Evolutionary conservation across 441 rosid species (phyloP), one percentile per base, ranked within the genome.

Genomic region (Gossypium trilobum): DNA sequence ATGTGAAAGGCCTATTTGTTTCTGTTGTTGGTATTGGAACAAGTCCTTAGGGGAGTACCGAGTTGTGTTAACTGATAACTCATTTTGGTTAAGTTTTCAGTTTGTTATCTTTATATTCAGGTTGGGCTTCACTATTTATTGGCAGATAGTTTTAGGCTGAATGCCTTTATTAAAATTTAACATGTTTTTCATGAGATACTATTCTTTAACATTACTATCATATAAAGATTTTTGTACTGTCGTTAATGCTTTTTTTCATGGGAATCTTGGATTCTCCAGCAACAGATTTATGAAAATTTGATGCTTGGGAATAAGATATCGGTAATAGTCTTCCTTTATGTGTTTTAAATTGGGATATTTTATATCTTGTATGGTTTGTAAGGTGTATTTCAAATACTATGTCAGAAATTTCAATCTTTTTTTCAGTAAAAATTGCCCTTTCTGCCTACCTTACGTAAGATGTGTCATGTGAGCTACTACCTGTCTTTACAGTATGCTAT

Each of bases 271-370:
- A 59, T 59, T 59, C 44, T 29, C 42, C 3, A 1, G 65, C 44
- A 59, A n/a, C n/a, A 59, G 65, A 59, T 59, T 59, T 29, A 59
- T n/a, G 44, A 59, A 33, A 27, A 59, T 59, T 59, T 59, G 44
- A 27, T 59, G 65, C 62, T 59, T 59, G 22, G 44, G 65, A 59
- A 29, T 58, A 27, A 59, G 42, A 14, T 59, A 59, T 25, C 31
- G 20, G 44, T 1, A 59, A 13, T 59, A 59, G 65, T 59, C 22
- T 59, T 29, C 36, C 63, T 25, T 36, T 6, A 57, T 59, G 42
- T 59, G 65, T n/a, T 59, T 27, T 59, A 29, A 27, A 29, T 29
- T 29, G 65, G 20, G 20, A 29, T 59, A 5, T 29, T n/a, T 59
- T 27, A 29, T 59, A 59, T n/a, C 42, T 7, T 29, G 20, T 59